Percentiles rank a stretch among this genome's conserved stretches.
Conservation (phyloP, 441 rosid genomes). For the Biscutella auriculata region DNA sequence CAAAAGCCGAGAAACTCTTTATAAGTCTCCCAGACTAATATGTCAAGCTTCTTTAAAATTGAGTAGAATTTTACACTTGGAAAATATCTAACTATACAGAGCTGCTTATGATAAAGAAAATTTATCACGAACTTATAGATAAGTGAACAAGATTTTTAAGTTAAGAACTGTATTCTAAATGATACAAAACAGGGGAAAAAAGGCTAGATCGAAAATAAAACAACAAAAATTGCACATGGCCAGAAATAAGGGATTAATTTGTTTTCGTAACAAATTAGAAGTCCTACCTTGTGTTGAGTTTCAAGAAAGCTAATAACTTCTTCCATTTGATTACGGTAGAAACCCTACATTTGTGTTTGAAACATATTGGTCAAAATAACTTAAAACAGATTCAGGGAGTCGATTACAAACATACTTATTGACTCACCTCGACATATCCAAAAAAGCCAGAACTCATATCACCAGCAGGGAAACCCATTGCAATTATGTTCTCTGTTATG, state of each 20-base stretch:
- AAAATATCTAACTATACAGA: background rate
- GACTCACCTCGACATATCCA: conserved; percentile 66
- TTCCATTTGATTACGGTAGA: conserved; percentile 98
- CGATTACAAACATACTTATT: too few relatives aligned
- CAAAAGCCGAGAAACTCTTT: background rate
- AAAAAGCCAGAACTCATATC: conserved; percentile 74
- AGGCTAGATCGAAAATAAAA: background rate
- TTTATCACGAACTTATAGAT: background rate
- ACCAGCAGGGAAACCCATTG: conserved; percentile 91
- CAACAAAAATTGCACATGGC: background rate
- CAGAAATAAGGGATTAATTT: background rate
- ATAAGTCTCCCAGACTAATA: background rate
- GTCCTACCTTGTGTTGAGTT: conserved; percentile 78
- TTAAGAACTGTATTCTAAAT: background rate
- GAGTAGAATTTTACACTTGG: background rate
- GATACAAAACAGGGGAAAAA: background rate
- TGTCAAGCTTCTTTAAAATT: background rate
- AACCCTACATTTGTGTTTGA: conserved; percentile 53
- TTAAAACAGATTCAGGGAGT: conserved; percentile 8
- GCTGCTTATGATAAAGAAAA: background rate
- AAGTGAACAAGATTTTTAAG: background rate
- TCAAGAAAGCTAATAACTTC: conserved; percentile 96
- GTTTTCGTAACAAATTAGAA: background rate
- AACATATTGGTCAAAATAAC: background rate
- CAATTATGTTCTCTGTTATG: conserved; percentile 76